Evolutionary conservation across 345 rosid species (phyloP).

Genomic region (Citrus sinensis): DNA sequence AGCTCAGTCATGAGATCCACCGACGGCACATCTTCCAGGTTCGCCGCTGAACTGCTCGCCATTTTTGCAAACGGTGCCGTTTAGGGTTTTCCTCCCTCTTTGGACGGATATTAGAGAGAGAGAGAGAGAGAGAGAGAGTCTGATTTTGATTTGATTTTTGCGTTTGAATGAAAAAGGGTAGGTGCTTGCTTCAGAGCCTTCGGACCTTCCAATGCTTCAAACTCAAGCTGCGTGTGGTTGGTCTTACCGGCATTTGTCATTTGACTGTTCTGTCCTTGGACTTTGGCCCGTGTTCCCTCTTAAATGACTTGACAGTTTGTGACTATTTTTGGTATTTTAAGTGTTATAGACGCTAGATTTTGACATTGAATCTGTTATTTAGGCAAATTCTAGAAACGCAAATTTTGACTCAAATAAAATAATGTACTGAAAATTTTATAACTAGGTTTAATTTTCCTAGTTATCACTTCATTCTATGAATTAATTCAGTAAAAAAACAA

Average conservation of each 20-base stretch:
- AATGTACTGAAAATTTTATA: too few relatives aligned
- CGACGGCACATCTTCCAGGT: conserved; percentile 80
- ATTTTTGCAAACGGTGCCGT: conserved; percentile 14
- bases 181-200: neutral
- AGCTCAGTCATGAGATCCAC: conserved; percentile 85
- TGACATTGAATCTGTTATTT: neutral
- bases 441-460: too few relatives aligned
- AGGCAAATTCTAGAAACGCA: neutral
- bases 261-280: conserved; percentile 14
- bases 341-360: neutral
- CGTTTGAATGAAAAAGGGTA: neutral
- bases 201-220: conserved; percentile 30
- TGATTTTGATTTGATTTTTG: neutral
- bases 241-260: neutral
- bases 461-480: too few relatives aligned
- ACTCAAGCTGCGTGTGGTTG: neutral
- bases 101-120: neutral
- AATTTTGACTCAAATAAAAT: neutral
- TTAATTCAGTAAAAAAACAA: too few relatives aligned
- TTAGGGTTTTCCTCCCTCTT: neutral
- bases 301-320: neutral
- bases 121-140: neutral
- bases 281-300: neutral
- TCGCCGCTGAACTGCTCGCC: conserved; percentile 45
- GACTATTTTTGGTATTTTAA: neutral